Evolutionary conservation across 805 yeast genomes (phyloP).

Genomic region (Starmerella bacillaris): DNA sequence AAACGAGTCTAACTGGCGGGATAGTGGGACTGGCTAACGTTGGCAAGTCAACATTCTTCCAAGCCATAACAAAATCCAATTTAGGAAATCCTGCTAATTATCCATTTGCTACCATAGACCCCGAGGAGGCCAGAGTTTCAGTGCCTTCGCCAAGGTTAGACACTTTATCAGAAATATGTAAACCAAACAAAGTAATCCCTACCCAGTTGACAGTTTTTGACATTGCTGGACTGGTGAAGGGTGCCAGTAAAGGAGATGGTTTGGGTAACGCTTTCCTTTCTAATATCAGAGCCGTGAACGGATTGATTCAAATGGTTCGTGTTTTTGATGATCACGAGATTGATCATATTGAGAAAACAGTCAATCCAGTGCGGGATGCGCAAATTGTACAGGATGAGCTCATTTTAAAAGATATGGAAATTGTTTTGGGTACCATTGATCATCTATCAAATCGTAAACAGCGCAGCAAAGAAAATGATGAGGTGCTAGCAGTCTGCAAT

Average conservation of each 20-base stretch:
- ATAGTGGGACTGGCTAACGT: constrained; percentile 77
- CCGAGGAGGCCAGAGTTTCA: constrained; percentile 90
- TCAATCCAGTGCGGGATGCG: constrained; percentile 85
- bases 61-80: constrained; percentile 83
- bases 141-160: constrained; percentile 87
- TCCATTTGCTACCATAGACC: constrained; percentile 95
- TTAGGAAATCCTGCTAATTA: constrained; percentile 94
- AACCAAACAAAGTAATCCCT: constrained; percentile 72
- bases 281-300: constrained; percentile 94
- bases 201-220: constrained; percentile 86
- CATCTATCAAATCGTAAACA: constrained; percentile 59
- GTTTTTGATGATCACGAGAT: constrained; percentile 96
- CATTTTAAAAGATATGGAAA: constrained; percentile 92
- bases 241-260: constrained; percentile 94
- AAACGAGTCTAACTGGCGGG: constrained; percentile 45
- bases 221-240: constrained; percentile 95
- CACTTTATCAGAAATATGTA: constrained; percentile 49
- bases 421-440: constrained; percentile 67
- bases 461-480: constrained; percentile 78
- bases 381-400: constrained; percentile 81
- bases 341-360: constrained; percentile 92
- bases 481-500: constrained; percentile 59
- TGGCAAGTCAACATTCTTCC: constrained; percentile 95
- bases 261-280: constrained; percentile 93
- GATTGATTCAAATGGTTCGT: constrained; percentile 92